phyloP scores from a whole-genome alignment of 2,329 filamentous ascomycete genomes.

The Xylaria sp. region DNA sequence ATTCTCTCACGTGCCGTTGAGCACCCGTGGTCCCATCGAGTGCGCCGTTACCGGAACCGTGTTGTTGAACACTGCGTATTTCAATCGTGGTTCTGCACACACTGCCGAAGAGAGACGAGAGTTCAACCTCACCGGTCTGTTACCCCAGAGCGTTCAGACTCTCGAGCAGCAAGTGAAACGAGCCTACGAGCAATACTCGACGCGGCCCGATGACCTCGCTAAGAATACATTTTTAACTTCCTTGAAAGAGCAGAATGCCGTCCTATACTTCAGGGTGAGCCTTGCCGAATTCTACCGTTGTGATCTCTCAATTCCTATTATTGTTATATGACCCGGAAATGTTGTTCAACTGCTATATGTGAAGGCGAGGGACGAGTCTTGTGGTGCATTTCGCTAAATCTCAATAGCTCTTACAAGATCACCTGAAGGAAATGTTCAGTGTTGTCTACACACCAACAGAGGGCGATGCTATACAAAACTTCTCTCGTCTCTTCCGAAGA shows the following conservation, averaged over 20 bases:
- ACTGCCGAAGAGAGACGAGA: constrained; percentile 72
- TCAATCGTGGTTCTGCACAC: constrained; percentile 89
- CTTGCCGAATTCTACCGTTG: background rate
- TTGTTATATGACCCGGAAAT: background rate
- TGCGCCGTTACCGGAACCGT: constrained; percentile 62
- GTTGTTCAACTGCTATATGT: background rate
- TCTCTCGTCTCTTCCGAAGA: constrained; percentile 78
- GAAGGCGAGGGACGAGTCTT: background rate
- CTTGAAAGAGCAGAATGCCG: constrained; percentile 85
- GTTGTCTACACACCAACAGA: constrained; percentile 94
- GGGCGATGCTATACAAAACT: constrained; percentile 87
- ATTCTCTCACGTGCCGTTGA: constrained; percentile 60
- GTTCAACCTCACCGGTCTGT: constrained; percentile 78
- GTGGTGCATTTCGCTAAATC: background rate
- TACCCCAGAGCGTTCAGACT: constrained; percentile 78
- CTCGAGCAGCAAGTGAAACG: constrained; percentile 80
- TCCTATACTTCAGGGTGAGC: constrained; percentile 78
- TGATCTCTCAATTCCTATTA: background rate
- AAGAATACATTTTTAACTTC: constrained; percentile 92
- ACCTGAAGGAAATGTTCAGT: constrained; percentile 88
- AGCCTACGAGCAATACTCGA: constrained; percentile 83
- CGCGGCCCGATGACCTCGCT: constrained; percentile 70
- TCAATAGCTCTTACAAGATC: constrained; percentile 74
- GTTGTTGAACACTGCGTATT: constrained; percentile 72
- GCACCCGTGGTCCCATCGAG: constrained; percentile 60